Evolutionary conservation across 2,329 filamentous ascomycete genomes (phyloP).

Genomic region (Ophioceras dolichostomum): DNA sequence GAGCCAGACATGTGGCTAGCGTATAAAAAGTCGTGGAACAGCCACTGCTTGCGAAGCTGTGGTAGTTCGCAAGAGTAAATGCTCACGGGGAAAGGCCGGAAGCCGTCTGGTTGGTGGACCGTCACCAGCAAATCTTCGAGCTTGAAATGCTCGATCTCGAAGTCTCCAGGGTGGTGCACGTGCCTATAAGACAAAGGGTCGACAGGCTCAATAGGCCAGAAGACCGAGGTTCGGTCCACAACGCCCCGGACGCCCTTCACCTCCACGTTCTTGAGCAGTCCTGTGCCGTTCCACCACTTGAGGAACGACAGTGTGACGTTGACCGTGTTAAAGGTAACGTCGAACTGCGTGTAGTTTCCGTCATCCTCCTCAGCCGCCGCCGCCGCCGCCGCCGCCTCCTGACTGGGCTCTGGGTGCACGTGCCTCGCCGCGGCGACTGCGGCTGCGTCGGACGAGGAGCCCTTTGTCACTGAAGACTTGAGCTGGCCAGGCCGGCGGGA

Average conservation of each 20-base stretch:
- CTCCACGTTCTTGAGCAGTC: conserved; percentile 80
- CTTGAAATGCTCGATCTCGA: conserved; percentile 94
- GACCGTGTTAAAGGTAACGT: conserved; percentile 86
- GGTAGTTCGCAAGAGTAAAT: conserved; percentile 94
- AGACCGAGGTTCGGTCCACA: conserved; percentile 76
- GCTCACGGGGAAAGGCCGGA: conserved; percentile 90
- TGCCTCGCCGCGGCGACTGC: conserved; percentile 68
- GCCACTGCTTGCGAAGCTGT: conserved; percentile 85
- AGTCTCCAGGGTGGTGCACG: conserved; percentile 81
- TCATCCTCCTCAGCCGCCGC: conserved; percentile 46
- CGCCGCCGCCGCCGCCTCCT: conserved; percentile 16
- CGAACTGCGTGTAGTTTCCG: conserved; percentile 95
- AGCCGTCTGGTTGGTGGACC: conserved; percentile 77
- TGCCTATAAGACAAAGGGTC: conserved; percentile 84
- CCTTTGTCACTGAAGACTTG: conserved; percentile 78
- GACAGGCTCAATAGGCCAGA: conserved; percentile 53
- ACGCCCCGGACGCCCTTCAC: conserved; percentile 89
- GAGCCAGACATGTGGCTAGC: conserved; percentile 95
- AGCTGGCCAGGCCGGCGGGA: conserved; percentile 79
- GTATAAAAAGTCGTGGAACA: conserved; percentile 94
- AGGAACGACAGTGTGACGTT: conserved; percentile 93
- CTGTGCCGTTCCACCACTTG: conserved; percentile 99
- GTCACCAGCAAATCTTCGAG: conserved; percentile 89
- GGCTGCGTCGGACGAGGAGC: conserved; percentile 72
- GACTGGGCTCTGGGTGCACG: conserved; percentile 30